Evolutionary conservation across 805 yeast genomes (phyloP), one percentile per base, ranked within the genome.

Genomic region (Myxozyma kluyveri): DNA sequence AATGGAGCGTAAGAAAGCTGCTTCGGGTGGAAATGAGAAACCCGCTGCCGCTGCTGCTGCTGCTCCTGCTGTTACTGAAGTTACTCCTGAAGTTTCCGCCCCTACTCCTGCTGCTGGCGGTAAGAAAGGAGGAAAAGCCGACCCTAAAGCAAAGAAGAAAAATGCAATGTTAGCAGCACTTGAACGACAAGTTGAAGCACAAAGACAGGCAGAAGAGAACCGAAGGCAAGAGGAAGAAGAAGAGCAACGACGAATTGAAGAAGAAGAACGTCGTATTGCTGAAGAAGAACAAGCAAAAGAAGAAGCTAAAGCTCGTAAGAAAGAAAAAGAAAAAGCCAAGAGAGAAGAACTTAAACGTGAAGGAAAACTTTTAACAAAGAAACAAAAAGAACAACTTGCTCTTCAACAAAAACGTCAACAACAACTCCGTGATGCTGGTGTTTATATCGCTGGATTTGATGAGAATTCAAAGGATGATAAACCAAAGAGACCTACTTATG

Each of bases 261-360:
- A 78, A 59, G 79, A 75, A 61, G 83, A 77, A 47, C 73, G 73
- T 46, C 61, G 62, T n/a, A 72, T 71, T 18, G 68, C 68, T 36
- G 77, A 72, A 49, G 77, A 70, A 48, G 68, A 65, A 22, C 52
- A 52, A 18, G 31, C 45, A 26, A 44, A 70, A 23, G 80, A 73
- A 49, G 75, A 75, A 51, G 65, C 64, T 7, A 44, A 49, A 39
- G 49, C 50, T 78, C 77, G 57, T 50, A 91, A 86, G 79, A 88
- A 83, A 65, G 99, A 93, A 71, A 86, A 81, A 68, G 97, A 91
- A 65, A 85, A 79, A 72, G 78, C 79, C 54, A 89, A 86, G 76
- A 84, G 80, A 61, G 99, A 93, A 65, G 91, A 88, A 72, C 81
- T 93, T 69, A 88, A 87, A 72, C 93, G 96, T 32, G 97, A 91